A percentile compares a stretch with the other conserved stretches of the same genome.
Evolutionary conservation across 208 protist genomes (phyloP).

Genomic region (Trypanosoma caninum): DNA sequence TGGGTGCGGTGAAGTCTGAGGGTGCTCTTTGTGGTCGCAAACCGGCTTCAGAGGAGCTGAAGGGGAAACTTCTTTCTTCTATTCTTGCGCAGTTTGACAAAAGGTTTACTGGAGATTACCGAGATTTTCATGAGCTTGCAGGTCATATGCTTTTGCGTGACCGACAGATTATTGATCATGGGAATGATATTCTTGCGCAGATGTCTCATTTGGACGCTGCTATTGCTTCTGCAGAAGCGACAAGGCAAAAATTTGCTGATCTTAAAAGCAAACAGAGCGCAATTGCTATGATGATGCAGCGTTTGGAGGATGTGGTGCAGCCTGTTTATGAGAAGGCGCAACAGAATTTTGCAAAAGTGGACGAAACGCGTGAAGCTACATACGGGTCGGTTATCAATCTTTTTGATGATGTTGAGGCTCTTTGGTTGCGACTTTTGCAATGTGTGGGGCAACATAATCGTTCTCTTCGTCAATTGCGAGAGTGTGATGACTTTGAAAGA

Average conservation of each 20-base stretch:
- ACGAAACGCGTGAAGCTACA: constrained; percentile 37
- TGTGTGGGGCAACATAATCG: constrained; percentile 62
- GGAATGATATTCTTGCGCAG: constrained; percentile 44
- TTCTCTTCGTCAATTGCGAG: constrained; percentile 31
- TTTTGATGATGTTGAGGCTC: constrained; percentile 57
- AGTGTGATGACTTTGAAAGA: constrained; percentile 42
- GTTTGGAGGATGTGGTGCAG: constrained; percentile 64
- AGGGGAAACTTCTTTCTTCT: constrained; percentile 43
- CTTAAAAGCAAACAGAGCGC: constrained; percentile 48
- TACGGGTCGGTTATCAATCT: constrained; percentile 61
- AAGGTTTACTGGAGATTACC: constrained; percentile 38
- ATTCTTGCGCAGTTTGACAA: constrained; percentile 56
- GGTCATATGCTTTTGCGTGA: constrained; percentile 62
- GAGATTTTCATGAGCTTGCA: constrained; percentile 50
- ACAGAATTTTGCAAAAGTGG: constrained; percentile 22
- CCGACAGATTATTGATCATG: constrained; percentile 58
- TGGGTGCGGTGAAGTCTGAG: background rate
- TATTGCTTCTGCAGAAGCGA: constrained; percentile 42
- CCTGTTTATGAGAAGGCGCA: constrained; percentile 41
- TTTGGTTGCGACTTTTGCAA: constrained; percentile 45
- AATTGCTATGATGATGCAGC: constrained; percentile 48
- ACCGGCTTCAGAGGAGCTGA: constrained; percentile 43
- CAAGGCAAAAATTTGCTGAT: constrained; percentile 35
- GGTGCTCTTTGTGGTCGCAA: constrained; percentile 9
- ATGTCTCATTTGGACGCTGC: constrained; percentile 50